Base-by-base conservation (phyloP, 2,329 filamentous ascomycete genomes). In the Fusarium ramigenum region DNA sequence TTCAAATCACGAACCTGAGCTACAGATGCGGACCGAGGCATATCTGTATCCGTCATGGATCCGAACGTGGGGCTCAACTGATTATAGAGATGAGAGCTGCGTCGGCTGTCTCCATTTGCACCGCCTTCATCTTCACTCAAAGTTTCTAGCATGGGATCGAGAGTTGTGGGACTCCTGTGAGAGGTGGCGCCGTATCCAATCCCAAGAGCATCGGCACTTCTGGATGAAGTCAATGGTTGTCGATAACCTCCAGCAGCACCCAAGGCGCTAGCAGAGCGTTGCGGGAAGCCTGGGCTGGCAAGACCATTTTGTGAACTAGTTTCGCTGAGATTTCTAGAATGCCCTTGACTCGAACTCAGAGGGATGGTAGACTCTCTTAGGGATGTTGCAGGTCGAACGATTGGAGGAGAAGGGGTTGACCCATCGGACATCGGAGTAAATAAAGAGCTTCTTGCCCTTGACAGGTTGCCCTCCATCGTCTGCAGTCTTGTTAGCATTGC, bases 391-490 rank as follows among this genome's bases (percentile, higher is more conserved):
- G 79, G 75, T 16, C 78, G 78, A 30, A 74, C 80, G 14, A 86
- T 83, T 1, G 84, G 83, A 8, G 87, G 89, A 60, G 85, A 88
- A 19, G 88, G 86, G 2, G 87, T 88, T 23, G 88, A 89, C 15
- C 83, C 83, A 64, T 86, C 85, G 5, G 87, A 89, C 7, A 80
- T 66, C 40, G 80, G 72, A 15, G 81, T 78, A 68, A 83, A 78
- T 85, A 94, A 85, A 15, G 92, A 92, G 72, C 89, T 90, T 76
- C 94, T 90, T 36, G 94, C 95, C 69, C 94, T 92, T 64, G 88
- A 92, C 25, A 98, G 86, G 76, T 98, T 98, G 42, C 93, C 94
- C 83, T 98, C 96, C 95, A 98, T 97, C 37, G 93, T 93, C 94
- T 97, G 80, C 28, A 56, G 61, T 42, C 36, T 36, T 36, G 47